Base-by-base conservation (phyloP, 2,329 filamentous ascomycete genomes). In the Cryphonectria radicalis region DNA sequence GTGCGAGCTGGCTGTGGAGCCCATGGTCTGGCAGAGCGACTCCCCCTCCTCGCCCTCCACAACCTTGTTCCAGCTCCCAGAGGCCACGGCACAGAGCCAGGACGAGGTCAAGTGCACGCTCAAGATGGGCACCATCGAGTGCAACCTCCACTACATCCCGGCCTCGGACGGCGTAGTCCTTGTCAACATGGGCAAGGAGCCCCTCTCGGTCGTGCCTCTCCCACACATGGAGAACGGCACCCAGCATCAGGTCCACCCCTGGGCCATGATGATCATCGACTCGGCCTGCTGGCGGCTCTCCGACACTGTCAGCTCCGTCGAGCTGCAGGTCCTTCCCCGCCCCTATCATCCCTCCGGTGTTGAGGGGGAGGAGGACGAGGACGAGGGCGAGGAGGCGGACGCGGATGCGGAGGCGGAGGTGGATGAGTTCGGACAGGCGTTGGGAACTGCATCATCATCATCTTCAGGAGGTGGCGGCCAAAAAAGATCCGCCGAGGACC, bases 321-420 rank as follows among this genome's bases (percentile, higher is more conserved):
- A 62, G 59, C 59, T 62, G 17, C 59, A 62, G 59, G 59, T 62
- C 3, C 59, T 62, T 32, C 59, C 59, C n/a, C 14, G 59, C 13
- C 59, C 28, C 14, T 62, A 62, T 37, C 14, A 14, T 19, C 57
- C 25, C n/a, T 28, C n/a, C 7, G 57, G 1, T 25, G 28, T 14
- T 8, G 57, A 14, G 1, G 14, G 14, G 3, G n/a, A 28, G 0
- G 14, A 14, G 1, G 8, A 6, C 7, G 46, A 50, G 1, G 19
- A 22, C 3, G 19, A 50, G 46, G 6, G 8, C 1, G 46, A 17
- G 14, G 14, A 46, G n/a, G n/a, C n/a, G n/a, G n/a, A n/a, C n/a
- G n/a, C n/a, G n/a, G n/a, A n/a, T n/a, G n/a, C n/a, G 42, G 42
- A 43, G 11, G 42, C 1, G 28, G 28, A 32, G 28, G 28, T 3